Conservation (phyloP, 75 land plant genomes). For the Cupressus sempervirens region DNA sequence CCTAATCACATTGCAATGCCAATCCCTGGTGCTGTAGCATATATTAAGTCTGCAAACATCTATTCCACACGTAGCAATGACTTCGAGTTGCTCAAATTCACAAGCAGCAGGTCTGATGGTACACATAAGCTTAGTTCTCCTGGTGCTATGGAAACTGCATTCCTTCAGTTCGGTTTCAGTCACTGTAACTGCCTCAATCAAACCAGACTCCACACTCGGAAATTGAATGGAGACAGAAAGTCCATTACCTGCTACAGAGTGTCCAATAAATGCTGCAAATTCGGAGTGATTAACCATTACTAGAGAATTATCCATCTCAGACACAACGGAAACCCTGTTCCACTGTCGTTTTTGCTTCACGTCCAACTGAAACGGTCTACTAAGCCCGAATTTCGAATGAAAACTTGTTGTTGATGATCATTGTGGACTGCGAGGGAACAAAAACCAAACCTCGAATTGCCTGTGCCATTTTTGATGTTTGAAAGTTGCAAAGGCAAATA, state of each 20-base stretch:
- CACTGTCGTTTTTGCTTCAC: neutral
- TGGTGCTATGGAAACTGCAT: constrained; percentile 87
- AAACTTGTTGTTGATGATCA: neutral
- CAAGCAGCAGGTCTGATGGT: constrained; percentile 89
- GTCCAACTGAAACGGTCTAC: neutral
- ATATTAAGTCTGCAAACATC: constrained; percentile 91
- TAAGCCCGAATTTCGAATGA: neutral
- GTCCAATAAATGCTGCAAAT: neutral
- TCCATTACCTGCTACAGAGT: neutral
- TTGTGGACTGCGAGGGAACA: neutral
- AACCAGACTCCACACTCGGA: constrained; percentile 15
- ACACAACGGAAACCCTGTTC: constrained; percentile 2
- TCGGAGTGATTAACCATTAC: neutral
- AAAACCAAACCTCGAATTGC: neutral
- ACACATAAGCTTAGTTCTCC: constrained; percentile 92
- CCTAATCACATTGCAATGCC: constrained; percentile 81
- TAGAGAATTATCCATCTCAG: constrained; percentile 7
- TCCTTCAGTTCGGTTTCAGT: constrained; percentile 92
- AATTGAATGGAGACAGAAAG: neutral
- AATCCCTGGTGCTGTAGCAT: constrained; percentile 92
- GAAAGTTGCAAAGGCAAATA: neutral
- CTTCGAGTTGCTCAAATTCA: constrained; percentile 80
- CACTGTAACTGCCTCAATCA: constrained; percentile 82
- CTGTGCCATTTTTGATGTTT: neutral
- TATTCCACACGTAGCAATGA: constrained; percentile 88